Evolutionary conservation across 2,329 filamentous ascomycete genomes (phyloP).

Genomic region (Dactylellina parvicollis): DNA sequence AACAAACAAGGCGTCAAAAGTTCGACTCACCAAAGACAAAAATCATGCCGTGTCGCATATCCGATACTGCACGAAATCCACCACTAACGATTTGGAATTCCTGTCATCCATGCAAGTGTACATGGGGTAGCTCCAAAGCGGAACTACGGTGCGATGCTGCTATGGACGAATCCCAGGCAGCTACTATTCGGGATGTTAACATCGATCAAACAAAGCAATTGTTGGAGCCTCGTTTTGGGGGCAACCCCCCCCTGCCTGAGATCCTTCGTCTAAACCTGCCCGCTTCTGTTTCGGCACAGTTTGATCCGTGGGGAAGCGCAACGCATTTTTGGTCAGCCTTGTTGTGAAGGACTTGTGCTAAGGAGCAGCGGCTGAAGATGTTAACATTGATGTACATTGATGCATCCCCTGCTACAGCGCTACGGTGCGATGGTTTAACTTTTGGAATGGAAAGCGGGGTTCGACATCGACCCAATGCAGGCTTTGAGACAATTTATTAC

Average conservation of each 20-base stretch:
- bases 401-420: too few relatives aligned
- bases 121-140: not conserved
- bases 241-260: not conserved
- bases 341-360: not conserved
- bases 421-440: too few relatives aligned
- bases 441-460: too few relatives aligned
- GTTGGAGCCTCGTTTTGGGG: conserved; percentile 29
- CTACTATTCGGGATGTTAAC: conserved; percentile 2
- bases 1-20: conserved; percentile 32
- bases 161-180: conserved; percentile 12
- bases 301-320: not conserved
- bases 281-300: not conserved
- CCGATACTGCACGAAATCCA: not conserved
- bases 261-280: conserved; percentile 43
- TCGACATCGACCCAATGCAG: too few relatives aligned
- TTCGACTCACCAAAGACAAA: conserved; percentile 24
- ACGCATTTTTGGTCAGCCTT: conserved; percentile 22
- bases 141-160: not conserved
- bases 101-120: not conserved
- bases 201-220: too few relatives aligned
- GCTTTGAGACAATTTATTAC: too few relatives aligned
- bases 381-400: too few relatives aligned
- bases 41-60: conserved; percentile 24
- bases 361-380: not conserved
- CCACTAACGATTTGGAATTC: not conserved